Base-by-base conservation (phyloP, 2,329 filamentous ascomycete genomes). In the Neopestalotiopsis sp. region DNA sequence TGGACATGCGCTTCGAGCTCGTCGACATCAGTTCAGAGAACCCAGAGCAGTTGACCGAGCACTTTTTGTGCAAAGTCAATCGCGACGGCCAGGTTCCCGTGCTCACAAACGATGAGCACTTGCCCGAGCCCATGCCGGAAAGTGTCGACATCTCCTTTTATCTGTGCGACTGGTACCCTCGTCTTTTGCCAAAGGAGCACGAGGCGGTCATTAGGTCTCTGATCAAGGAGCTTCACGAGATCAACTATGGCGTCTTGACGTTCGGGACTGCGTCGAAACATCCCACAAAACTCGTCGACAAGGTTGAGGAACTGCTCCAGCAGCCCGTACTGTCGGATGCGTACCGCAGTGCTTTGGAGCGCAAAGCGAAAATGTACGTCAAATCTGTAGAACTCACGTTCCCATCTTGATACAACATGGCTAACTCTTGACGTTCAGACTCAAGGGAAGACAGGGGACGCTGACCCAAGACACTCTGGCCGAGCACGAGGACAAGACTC, bases 41-140 rank as follows among this genome's bases (percentile, higher is more conserved):
- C 20, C 56, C 56, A 58, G 56, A 58, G n/a, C 56, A 58, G 56
- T 28, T 58, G 17, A 58, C 12, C 56, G 56, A 58, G n/a, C n/a
- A 58, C 28, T 58, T 58, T 6, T 7, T 58, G 9, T 28, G 56
- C 56, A 20, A 58, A 1, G 56, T 58, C 28, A 58, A 58, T 58
- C 56, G 20, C 10, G 28, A 58, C 4, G 56, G 56, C 9, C 20
- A 58, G 20, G 56, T 58, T 28, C 56, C 56, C 13, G 56, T 58
- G 56, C 56, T 58, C 56, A 32, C 28, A 12, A 58, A 58, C 28
- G 20, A 58, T 4, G 6, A 14, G 5, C 56, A n/a, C 28, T 32
- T 58, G 20, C 10, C 56, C 10, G 24, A 58, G 56, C 56, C 56
- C 2, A 58, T 58, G 56, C 56, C 56, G 4, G 56, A 58, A 2